These are phyloP conservation scores for Capsella bursapastoris DNA, from an alignment of 345 rosid genomes.

Conservation along the genomic window DNA sequence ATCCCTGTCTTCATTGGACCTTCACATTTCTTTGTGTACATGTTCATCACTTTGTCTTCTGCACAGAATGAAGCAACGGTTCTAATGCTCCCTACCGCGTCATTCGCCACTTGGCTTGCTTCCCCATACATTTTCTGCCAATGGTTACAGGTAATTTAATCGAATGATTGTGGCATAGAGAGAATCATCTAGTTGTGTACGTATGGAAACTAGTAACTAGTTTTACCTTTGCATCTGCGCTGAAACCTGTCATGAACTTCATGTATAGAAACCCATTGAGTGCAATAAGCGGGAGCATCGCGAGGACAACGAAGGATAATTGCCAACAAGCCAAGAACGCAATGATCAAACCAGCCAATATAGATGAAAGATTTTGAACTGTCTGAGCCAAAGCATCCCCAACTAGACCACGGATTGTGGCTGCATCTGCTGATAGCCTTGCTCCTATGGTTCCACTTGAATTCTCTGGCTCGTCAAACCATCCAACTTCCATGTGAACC, in stretches of 20 bases:
- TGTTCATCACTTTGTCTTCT: slow-evolving; percentile 83
- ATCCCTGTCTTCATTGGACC: slow-evolving; percentile 75
- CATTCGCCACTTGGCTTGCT: slow-evolving; percentile 87
- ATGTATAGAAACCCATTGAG: slow-evolving; percentile 60
- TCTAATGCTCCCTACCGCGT: slow-evolving; percentile 92
- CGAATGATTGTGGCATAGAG: neutral
- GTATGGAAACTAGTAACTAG: neutral
- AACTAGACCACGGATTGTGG: slow-evolving; percentile 65
- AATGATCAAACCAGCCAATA: slow-evolving; percentile 69
- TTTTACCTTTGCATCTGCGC: slow-evolving; percentile 82
- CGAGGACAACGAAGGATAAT: slow-evolving; percentile 62
- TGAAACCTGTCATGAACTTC: slow-evolving; percentile 80
- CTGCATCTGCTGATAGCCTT: slow-evolving; percentile 86
- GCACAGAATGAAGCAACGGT: slow-evolving; percentile 94
- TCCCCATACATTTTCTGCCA: slow-evolving; percentile 83
- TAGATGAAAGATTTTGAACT: slow-evolving; percentile 64
- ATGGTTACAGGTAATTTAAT: slow-evolving; percentile 13
- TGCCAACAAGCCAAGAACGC: slow-evolving; percentile 79
- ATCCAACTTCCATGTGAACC: slow-evolving; percentile 82
- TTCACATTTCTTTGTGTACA: slow-evolving; percentile 77
- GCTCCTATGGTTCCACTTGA: slow-evolving; percentile 83
- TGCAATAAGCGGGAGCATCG: slow-evolving; percentile 66
- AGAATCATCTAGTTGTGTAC: neutral
- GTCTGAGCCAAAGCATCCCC: slow-evolving; percentile 75
- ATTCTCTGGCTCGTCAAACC: slow-evolving; percentile 78